Base-by-base conservation (phyloP, 2,329 filamentous ascomycete genomes). In the Cladosporium colombiae region DNA sequence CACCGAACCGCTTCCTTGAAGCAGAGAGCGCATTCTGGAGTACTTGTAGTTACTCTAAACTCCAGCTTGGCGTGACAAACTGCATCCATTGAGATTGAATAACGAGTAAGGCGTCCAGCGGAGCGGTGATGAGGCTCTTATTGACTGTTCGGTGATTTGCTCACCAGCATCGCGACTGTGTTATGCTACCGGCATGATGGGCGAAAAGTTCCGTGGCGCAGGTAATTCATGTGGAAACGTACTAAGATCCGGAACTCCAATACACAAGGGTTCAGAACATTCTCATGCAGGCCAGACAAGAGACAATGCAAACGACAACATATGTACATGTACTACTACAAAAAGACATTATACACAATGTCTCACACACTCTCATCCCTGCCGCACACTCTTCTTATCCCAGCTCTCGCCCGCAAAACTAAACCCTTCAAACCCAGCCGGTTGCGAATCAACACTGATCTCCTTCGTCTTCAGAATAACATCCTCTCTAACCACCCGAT, bases 401-500 rank as follows among this genome's bases (percentile, higher is more conserved):
- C 56, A 59, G 10, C 14, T 59, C 35, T 59, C 35, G 2, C n/a
- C 33, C 35, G 18, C 23, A 14, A 59, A 46, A 13, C 23, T 59
- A 25, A 40, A 59, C 25, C 37, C 35, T 13, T 31, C 37, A 29
- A 29, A 23, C 37, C 33, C 37, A 11, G 8, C 56, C 21, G 56
- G 56, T 59, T 37, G 31, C 14, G 56, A 59, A 14, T 59, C 56
- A 25, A 59, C 56, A 27, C 37, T 40, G 4, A 59, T 16, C 37
- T 59, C 56, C 56, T 59, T 59, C 33, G 56, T 59, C 56, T 59
- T 59, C 1, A 59, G 7, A 5, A 59, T 59, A 8, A 46, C 33
- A 29, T 59, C 33, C 25, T 59, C 56, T 16, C 56, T 27, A 23
- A 40, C 23, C 18, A 59, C 35, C 1, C 35, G 56, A 31, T 59